Conservation (phyloP, 176 grass and related monocot genomes). For the Aegilops tauschii region DNA sequence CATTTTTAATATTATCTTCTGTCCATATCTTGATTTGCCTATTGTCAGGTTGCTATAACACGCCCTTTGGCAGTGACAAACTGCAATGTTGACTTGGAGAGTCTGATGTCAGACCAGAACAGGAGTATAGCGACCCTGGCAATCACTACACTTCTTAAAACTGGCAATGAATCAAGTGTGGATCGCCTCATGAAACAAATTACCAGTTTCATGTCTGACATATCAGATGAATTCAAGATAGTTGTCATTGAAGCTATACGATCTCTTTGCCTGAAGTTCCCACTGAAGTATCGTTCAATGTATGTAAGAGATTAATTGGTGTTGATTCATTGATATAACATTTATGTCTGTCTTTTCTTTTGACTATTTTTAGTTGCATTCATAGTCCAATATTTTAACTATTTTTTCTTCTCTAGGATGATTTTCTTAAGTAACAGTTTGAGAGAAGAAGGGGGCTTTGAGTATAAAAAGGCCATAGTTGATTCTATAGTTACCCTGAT, state of each 20-base stretch:
- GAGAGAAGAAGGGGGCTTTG: constrained; percentile 97
- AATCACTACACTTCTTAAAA: constrained; percentile 94
- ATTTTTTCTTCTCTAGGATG: constrained; percentile 61
- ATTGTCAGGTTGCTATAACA: constrained; percentile 74
- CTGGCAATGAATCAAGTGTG: constrained; percentile 95
- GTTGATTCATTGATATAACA: background rate
- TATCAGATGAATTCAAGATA: constrained; percentile 99
- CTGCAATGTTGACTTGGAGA: constrained; percentile 90
- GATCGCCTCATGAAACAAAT: constrained; percentile 98
- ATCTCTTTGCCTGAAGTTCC: constrained; percentile 92
- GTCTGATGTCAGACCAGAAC: constrained; percentile 85
- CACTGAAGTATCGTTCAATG: constrained; percentile 93
- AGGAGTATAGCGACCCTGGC: constrained; percentile 99
- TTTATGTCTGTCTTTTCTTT: background rate
- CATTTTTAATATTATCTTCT: background rate
- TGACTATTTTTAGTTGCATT: constrained; percentile 1
- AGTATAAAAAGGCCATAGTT: constrained; percentile 98
- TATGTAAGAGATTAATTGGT: constrained; percentile 38
- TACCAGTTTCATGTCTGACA: constrained; percentile 93
- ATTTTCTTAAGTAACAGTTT: constrained; percentile 95
- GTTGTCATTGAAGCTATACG: constrained; percentile 95
- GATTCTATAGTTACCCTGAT: constrained; percentile 94
- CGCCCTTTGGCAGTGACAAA: constrained; percentile 91
- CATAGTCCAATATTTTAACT: background rate
- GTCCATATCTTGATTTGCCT: constrained; percentile 25